Evolutionary conservation across 352 stramenopile genomes (phyloP), one percentile per base, ranked within the genome.

Genomic region (Globisporangium parvum): DNA sequence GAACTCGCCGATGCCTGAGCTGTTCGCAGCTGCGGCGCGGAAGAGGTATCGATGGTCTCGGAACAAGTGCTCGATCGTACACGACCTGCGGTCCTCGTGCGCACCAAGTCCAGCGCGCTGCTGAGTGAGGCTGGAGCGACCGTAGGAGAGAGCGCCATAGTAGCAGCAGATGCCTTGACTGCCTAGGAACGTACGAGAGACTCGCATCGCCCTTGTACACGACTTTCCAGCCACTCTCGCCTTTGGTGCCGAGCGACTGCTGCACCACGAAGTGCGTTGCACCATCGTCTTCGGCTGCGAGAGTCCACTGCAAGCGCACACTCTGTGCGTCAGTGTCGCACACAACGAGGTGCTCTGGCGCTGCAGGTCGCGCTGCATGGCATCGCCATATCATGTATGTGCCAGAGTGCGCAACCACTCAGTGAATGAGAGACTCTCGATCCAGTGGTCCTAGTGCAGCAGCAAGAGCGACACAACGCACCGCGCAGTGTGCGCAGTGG

Each of bases 401-500:
- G 10, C 24, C 31, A 37, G 31, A 37, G 31, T 12, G 31, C 31
- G 12, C 31, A 37, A 37, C 0, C 31, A 12, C 31, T 37, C 31
- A 14, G 31, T 37, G 31, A 37, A 11, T 11, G 31, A 9, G 31
- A 37, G 31, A 37, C 31, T 12, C 12, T 11, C 3, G 3, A 31
- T 31, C 26, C 31, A 37, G 31, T 12, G 31, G 8, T 37, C 31
- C 31, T 37, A 37, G 31, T 8, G 31, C 8, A 37, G 8, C 31
- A 37, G 31, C 31, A 37, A 10, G 31, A 10, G 31, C 31, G 31
- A 37, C 31, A 2, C 12, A 9, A 33, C 39, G 1, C 40, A 82
- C 74, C 65, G 66, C 20, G 63, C 28, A 55, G 53, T 0, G 77
- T 85, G 44, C 40, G 70, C 3, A 59, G 59, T 9, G 63, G 46